Conservation (phyloP, 495 filamentous ascomycete genomes). For the Recurvomyces mirabilis region DNA sequence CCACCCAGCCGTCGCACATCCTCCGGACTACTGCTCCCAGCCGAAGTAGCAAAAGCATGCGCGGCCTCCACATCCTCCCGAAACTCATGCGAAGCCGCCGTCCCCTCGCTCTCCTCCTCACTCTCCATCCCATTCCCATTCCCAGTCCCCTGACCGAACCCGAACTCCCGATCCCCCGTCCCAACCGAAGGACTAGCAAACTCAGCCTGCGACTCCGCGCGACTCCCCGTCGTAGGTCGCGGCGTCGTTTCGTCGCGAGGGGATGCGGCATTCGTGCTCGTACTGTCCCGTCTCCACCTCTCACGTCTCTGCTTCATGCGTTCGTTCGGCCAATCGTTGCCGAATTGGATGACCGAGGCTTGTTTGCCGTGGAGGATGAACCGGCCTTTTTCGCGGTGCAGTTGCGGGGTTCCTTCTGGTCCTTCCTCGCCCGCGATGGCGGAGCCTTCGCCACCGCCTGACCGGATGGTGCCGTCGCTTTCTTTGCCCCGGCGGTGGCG, state of each 20-base stretch:
- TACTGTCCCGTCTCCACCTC: constrained; percentile 4
- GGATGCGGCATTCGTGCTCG: background rate
- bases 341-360: constrained; percentile 89
- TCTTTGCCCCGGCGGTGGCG: constrained; percentile 50
- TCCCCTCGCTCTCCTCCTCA: background rate
- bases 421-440: constrained; percentile 12
- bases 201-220: background rate
- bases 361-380: constrained; percentile 98
- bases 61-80: constrained; percentile 8
- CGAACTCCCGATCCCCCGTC: background rate
- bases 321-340: constrained; percentile 67
- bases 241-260: background rate
- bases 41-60: constrained; percentile 8
- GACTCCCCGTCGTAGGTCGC: background rate
- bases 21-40: background rate
- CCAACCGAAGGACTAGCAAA: background rate
- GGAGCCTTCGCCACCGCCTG: constrained; percentile 1
- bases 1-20: background rate
- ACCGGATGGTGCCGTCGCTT: constrained; percentile 45
- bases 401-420: constrained; percentile 46
- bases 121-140: background rate
- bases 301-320: constrained; percentile 14
- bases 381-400: constrained; percentile 67
- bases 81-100: background rate
- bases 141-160: background rate